Base-by-base conservation (phyloP, 371 early-diverging fungal species). In the Lichtheimia hyalospora region DNA sequence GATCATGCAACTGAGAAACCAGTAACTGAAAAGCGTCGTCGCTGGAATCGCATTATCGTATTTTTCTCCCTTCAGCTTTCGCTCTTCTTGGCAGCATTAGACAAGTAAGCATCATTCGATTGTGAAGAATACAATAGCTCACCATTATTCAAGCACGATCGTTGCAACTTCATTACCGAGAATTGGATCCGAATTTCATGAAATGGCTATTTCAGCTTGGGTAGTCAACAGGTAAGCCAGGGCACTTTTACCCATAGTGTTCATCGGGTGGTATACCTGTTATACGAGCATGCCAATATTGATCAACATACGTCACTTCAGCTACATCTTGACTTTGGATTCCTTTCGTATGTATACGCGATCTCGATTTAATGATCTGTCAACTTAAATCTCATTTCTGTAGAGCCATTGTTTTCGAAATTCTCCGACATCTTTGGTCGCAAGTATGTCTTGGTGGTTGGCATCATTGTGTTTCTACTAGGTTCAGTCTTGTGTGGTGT, bases 371-470 rank as follows among this genome's bases (percentile, higher is more conserved):
- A 39, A n/a, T 53, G 15, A 52, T 34, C 16, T 42, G 44, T 7
- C 60, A 27, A 27, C 42, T 54, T 34, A 34, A 34, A 28, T 34
- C 34, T 34, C 34, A 1, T 10, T 34, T 10, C 14, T 14, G n/a
- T 62, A 71, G 74, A 81, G 52, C 81, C 81, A 16, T 49, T 79
- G 10, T 88, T 84, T 60, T 79, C 88, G 5, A 82, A 86, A 62
- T 71, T 88, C 54, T 79, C 88, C 8, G 89, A 89, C 59, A 88
- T 90, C 64, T 90, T 90, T 69, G 92, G 90, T 15, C 82, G 90
- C 10, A 89, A 89, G 68, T 58, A 69, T 49, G 79, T 83, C 16
- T 70, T 86, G 44, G 58, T 90, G 18, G 58, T 75, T 50, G 84
- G 86, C 27, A 78, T 87, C 42, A 43, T 61, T 23, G 50, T 87